Evolutionary conservation across 2,329 filamentous ascomycete genomes (phyloP), one percentile per base, ranked within the genome.

Genomic region (Ilyonectria robusta): DNA sequence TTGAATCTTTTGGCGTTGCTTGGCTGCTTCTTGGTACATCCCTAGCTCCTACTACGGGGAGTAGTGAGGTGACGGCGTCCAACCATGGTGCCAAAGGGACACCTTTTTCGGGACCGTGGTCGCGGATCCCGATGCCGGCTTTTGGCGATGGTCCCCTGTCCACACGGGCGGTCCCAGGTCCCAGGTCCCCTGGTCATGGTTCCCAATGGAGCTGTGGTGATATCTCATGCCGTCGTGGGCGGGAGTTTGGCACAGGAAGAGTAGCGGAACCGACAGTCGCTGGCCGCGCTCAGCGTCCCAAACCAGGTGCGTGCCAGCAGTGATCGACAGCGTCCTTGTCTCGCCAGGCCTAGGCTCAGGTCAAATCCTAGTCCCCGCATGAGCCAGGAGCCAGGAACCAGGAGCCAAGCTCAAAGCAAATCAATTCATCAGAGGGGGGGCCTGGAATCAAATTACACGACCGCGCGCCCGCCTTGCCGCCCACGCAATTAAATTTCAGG

Each of bases 401-500:
- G 57, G 57, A 51, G 48, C 42, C 37, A 59, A 19, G 35, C 35
- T 58, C 29, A 19, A 19, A 57, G 55, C 51, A 60, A 57, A 51
- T 56, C 57, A 65, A 59, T 59, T 44, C 37, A 58, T 21, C 46
- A 58, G 62, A 31, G 56, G 50, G 44, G 44, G 48, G 46, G 50
- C 51, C 56, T 59, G 54, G 33, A 56, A 54, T 59, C 59, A 66
- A 70, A 69, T 70, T 65, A 75, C 64, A 66, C 63, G 58, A 61
- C 59, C 21, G 53, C 46, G 50, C 65, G 59, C 72, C 72, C 65
- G 54, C 67, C 59, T 62, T 62, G 61, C 69, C 57, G 63, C 65
- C 60, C 53, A 70, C 48, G 71, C 71, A 75, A 76, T 75, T 76
- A 75, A 74, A 76, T 72, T 68, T 68, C 67, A 76, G 71, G 74